phyloP scores from a whole-genome alignment of 495 filamentous ascomycete genomes.

The Aspergillus heteromorphus region DNA sequence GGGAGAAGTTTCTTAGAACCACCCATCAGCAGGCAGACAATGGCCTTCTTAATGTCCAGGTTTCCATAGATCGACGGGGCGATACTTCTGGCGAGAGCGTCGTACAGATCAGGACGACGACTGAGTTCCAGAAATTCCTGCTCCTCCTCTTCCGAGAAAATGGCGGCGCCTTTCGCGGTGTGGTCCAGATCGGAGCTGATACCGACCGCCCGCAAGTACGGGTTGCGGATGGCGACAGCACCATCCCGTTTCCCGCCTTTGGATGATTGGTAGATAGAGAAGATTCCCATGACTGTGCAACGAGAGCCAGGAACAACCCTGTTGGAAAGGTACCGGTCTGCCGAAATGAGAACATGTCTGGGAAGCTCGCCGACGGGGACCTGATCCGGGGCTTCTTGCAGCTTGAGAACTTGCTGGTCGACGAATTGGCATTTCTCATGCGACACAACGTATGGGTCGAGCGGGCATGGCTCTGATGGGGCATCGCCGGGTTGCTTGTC shows the following conservation, averaged over 20 bases:
- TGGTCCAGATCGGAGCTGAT: slow-evolving; percentile 87
- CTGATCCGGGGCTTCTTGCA: slow-evolving; percentile 97
- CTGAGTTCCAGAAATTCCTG: slow-evolving; percentile 96
- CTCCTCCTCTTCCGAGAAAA: slow-evolving; percentile 94
- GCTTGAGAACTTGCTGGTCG: slow-evolving; percentile 96
- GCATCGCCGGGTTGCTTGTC: slow-evolving; percentile 52
- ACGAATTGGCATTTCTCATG: slow-evolving; percentile 95
- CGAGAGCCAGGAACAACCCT: slow-evolving; percentile 91
- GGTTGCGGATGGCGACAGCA: slow-evolving; percentile 91
- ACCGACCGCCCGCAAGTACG: slow-evolving; percentile 91
- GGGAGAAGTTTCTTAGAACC: slow-evolving; percentile 98
- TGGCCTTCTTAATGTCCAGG: slow-evolving; percentile 96
- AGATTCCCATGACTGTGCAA: slow-evolving; percentile 95
- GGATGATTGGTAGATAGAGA: slow-evolving; percentile 84
- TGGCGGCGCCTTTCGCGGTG: slow-evolving; percentile 75
- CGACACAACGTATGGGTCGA: slow-evolving; percentile 92
- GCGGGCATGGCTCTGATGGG: slow-evolving; percentile 65
- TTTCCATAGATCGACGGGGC: slow-evolving; percentile 98
- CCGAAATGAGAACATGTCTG: slow-evolving; percentile 87
- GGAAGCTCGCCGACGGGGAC: slow-evolving; percentile 97
- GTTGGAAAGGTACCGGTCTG: slow-evolving; percentile 94
- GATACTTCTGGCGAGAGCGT: slow-evolving; percentile 83
- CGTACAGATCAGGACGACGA: slow-evolving; percentile 84
- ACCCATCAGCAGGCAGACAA: slow-evolving; percentile 88
- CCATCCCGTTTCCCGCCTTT: slow-evolving; percentile 80